Evolutionary conservation across 345 rosid species (phyloP), one percentile per base, ranked within the genome.

Genomic region (Rhizophora mangle): DNA sequence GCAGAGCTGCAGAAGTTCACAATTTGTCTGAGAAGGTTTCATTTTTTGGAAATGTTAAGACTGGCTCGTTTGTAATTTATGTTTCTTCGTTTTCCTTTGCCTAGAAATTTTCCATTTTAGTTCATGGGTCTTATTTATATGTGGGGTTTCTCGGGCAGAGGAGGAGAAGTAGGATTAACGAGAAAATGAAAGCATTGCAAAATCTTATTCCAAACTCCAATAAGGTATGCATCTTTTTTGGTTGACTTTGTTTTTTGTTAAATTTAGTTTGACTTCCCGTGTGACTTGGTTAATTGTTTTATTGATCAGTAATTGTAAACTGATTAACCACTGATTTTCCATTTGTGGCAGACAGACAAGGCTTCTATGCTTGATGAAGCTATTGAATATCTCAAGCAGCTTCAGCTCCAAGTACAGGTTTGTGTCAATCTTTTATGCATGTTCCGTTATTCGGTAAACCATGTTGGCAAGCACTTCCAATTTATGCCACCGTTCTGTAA

Each of bases 331-430:
- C 15, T 65, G 30, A 51, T 74, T 65, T 47, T 29, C 37, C 72
- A 34, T 34, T 32, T 24, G 55, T 63, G 57, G 64, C 77, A 93
- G 98, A 88, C 98, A 6, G 98, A 93, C 75, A 93, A 93, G 72
- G 98, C 98, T 68, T 93, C 98, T 3, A 90, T 93, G 98, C 92
- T 93, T 11, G 98, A 93, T 79, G 98, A 93, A 82, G 98, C 92
- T 6, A 93, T 93, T 18, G 98, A 93, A 74, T 93, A 93, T 79
- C 82, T 93, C 68, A 88, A 93, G 79, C 96, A 90, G 80, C 98
- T 93, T 73, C 98, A 93, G 83, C 96, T 88, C 56, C 98, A 90
- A 89, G 98, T 90, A n/a, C 96, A 93, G 96, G 98, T 93, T 51
- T 68, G 81, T 68, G 53, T 27, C 24, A 21, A 22, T 55, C 59